Conservation (phyloP, 148 eudicot species). For the Vaccinium vitisidaea region DNA sequence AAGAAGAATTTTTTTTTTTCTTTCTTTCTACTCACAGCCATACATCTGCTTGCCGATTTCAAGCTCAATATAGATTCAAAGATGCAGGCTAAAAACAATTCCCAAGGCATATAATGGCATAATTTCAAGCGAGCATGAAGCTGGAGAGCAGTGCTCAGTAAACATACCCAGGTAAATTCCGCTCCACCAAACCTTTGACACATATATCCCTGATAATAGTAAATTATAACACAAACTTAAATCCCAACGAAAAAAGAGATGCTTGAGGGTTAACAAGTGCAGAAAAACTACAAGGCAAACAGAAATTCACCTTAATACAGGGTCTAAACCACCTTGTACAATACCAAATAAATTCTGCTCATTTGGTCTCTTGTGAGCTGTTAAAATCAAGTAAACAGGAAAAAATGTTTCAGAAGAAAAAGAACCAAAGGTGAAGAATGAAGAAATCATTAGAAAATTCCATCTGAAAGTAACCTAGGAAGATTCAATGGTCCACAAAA, state of each 20-base stretch:
- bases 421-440: not conserved
- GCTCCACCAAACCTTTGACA: slow-evolving; percentile 77
- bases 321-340: slow-evolving; percentile 93
- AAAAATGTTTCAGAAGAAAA: slow-evolving; percentile 8
- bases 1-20: not conserved
- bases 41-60: not conserved
- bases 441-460: not conserved
- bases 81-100: not conserved
- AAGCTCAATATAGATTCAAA: not conserved
- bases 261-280: not conserved
- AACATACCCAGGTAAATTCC: slow-evolving; percentile 86
- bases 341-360: slow-evolving; percentile 92
- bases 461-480: not conserved
- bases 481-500: slow-evolving; percentile 3
- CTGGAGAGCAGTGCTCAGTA: not conserved
- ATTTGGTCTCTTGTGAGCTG: slow-evolving; percentile 83
- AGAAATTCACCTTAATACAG: slow-evolving; percentile 55
- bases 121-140: not conserved
- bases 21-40: not conserved
- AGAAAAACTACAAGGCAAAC: not conserved
- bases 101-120: not conserved
- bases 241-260: not conserved
- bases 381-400: slow-evolving; percentile 14
- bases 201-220: slow-evolving; percentile 71
- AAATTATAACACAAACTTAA: not conserved